Evolutionary conservation across 306 rosid genomes (phyloP).

Genomic region (Begonia loranthoides): DNA sequence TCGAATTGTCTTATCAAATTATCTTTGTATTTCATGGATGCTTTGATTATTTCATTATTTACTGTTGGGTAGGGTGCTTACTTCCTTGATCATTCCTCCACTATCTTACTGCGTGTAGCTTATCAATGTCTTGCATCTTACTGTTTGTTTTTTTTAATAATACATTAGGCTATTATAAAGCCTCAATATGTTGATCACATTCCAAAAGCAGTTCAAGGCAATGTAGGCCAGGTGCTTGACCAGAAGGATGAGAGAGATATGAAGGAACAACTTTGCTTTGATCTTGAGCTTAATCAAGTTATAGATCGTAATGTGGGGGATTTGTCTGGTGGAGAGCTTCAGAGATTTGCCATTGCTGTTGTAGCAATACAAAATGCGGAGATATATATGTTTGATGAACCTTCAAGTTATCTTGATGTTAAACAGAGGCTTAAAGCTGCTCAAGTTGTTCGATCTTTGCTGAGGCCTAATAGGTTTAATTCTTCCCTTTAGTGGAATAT

Average conservation of each 20-base stretch:
- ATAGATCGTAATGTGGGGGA: slow-evolving; percentile 92
- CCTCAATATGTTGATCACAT: slow-evolving; percentile 97
- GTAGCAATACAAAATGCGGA: slow-evolving; percentile 94
- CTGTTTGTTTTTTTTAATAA: too few relatives aligned
- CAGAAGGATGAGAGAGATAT: slow-evolving; percentile 73
- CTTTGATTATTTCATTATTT: too few relatives aligned
- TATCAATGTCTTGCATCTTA: too few relatives aligned
- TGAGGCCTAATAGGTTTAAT: slow-evolving; percentile 74
- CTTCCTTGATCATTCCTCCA: too few relatives aligned
- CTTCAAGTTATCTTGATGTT: slow-evolving; percentile 97
- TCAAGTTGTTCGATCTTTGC: slow-evolving; percentile 80
- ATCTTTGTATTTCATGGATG: too few relatives aligned
- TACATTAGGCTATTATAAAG: slow-evolving; percentile 73
- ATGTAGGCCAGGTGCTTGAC: slow-evolving; percentile 82
- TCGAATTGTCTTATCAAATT: too few relatives aligned
- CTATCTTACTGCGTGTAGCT: too few relatives aligned
- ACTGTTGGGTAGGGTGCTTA: too few relatives aligned
- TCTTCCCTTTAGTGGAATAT: not conserved
- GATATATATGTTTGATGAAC: slow-evolving; percentile 97
- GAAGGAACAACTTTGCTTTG: slow-evolving; percentile 60
- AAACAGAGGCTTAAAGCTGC: slow-evolving; percentile 97
- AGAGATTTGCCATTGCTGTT: slow-evolving; percentile 95
- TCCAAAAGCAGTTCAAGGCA: slow-evolving; percentile 98
- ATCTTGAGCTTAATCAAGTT: slow-evolving; percentile 90
- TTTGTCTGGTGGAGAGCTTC: slow-evolving; percentile 98